Evolutionary conservation across 345 rosid genomes (phyloP).

Genomic region (Carallia pectinifolia): DNA sequence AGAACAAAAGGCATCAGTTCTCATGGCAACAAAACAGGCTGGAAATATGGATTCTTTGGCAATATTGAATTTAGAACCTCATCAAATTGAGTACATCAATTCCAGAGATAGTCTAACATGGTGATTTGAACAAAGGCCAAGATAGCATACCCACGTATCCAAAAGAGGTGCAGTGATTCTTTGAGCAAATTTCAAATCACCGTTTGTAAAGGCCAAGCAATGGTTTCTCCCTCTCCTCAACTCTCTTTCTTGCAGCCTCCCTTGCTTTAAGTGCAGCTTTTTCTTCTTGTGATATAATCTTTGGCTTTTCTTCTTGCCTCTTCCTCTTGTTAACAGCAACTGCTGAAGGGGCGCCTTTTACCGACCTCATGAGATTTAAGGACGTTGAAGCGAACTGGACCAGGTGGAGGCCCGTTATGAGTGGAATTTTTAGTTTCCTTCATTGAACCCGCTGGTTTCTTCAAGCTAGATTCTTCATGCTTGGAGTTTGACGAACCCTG

Average conservation of each 20-base stretch:
- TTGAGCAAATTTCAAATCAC: slow-evolving; percentile 37
- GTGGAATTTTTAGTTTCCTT: slow-evolving; percentile 31
- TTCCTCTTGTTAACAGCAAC: slow-evolving; percentile 65
- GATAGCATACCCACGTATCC: slow-evolving; percentile 17
- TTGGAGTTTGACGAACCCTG: slow-evolving; percentile 38
- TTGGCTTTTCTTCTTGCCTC: slow-evolving; percentile 59
- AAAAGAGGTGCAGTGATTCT: slow-evolving; percentile 5
- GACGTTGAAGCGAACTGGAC: slow-evolving; percentile 63
- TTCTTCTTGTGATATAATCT: slow-evolving; percentile 71
- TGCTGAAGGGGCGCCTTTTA: slow-evolving; percentile 71
- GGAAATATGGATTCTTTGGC: too few species aligned
- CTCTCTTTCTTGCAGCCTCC: slow-evolving; percentile 93
- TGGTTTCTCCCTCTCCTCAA: slow-evolving; percentile 83
- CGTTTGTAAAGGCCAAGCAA: slow-evolving; percentile 81
- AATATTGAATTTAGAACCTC: too few species aligned
- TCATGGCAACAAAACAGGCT: too few species aligned
- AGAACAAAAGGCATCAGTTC: too few species aligned
- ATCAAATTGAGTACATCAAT: too few species aligned
- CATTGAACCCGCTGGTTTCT: slow-evolving; percentile 35
- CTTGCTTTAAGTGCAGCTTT: slow-evolving; percentile 81
- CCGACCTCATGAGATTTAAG: slow-evolving; percentile 58
- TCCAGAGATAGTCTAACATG: too few species aligned
- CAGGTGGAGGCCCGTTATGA: slow-evolving; percentile 47
- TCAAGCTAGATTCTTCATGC: slow-evolving; percentile 36
- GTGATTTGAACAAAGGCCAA: neutral